A percentile compares a stretch with the other conserved stretches of the same genome.
Conservation (phyloP, 352 stramenopile genomes). For the Globisporangium perplexum region DNA sequence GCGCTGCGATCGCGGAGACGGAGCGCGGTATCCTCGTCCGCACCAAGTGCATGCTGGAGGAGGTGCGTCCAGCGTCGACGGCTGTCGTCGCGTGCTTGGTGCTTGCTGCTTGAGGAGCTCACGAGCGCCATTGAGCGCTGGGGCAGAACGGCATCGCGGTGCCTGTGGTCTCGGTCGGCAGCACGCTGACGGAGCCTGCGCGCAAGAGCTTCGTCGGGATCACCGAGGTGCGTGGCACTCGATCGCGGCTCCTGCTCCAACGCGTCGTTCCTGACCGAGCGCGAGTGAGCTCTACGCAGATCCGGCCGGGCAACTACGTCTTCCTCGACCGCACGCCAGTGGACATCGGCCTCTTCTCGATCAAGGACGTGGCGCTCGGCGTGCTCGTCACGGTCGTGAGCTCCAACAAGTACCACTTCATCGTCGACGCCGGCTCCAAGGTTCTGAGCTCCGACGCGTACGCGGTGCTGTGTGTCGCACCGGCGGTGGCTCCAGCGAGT, state of each 20-base stretch:
- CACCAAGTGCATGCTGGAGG: conserved; percentile 49
- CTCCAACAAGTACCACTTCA: conserved; percentile 69
- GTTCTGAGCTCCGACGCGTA: conserved; percentile 63
- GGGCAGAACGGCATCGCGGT: conserved; percentile 42
- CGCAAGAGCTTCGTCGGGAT: conserved; percentile 60
- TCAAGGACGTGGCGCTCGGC: conserved; percentile 53
- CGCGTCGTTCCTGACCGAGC: background rate
- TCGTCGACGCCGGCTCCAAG: conserved; percentile 67
- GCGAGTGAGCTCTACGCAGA: conserved; percentile 13
- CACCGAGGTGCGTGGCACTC: conserved; percentile 38
- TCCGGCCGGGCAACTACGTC: conserved; percentile 69
- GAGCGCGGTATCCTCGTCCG: conserved; percentile 60
- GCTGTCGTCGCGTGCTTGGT: background rate
- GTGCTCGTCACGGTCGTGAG: conserved; percentile 67
- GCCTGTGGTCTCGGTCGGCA: conserved; percentile 54
- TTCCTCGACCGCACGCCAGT: conserved; percentile 74
- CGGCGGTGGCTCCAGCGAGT: background rate
- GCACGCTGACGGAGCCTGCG: conserved; percentile 56
- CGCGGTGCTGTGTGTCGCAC: background rate
- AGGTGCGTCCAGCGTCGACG: conserved; percentile 4
- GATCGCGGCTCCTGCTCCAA: background rate
- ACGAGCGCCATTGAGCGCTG: background rate
- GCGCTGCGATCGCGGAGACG: conserved; percentile 41
- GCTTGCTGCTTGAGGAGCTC: background rate
- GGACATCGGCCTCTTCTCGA: conserved; percentile 49